Evolutionary conservation across 805 yeast species (phyloP), one percentile per base, ranked within the genome.

Genomic region (Kodamaea nitidulidarum): DNA sequence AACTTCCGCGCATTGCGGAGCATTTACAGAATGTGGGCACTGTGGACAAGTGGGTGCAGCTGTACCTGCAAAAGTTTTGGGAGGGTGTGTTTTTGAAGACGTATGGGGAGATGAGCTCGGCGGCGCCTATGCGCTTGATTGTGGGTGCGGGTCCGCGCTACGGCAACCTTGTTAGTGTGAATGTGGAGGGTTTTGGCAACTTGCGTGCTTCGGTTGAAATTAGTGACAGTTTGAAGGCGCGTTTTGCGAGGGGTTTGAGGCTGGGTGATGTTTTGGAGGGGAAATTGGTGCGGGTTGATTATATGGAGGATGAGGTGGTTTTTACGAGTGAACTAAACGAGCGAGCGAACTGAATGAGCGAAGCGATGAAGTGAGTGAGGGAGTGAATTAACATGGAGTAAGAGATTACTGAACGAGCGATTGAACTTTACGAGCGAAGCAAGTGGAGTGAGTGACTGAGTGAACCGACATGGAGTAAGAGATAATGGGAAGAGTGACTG

Each of bases 11-110:
- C 8, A 30, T 30, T 8, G 56, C 58, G 12, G 56, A 51, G 32
- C 67, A 63, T 34, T 48, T 66, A 10, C 70, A 63, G 40, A 55
- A 52, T 20, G 48, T 58, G 31, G 70, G 61, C 27, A 44, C 55
- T 33, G 52, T 54, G 26, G 56, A 54, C 36, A 54, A 50, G 15
- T 48, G 50, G 28, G 46, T 55, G 1, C 61, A 56, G 29, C 41
- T 41, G 22, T 49, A 56, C 14, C 56, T 67, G 1, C 46, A 46
- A 9, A 47, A 52, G 33, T 67, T 65, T 41, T 67, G 72, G 72
- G 58, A 53, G 38, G 70, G 70, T 3, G 47, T 53, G 9, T 63
- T 67, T 29, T 50, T 67, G 26, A 49, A 49, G 32, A 54, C 55
- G 33, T 65, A 63, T 40, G 47, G 54, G 27, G 47, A 45, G 12